Evolutionary conservation across 2,329 filamentous ascomycete genomes (phyloP), one percentile per base, ranked within the genome.

Genomic region (Nigrograna mackinnonii): DNA sequence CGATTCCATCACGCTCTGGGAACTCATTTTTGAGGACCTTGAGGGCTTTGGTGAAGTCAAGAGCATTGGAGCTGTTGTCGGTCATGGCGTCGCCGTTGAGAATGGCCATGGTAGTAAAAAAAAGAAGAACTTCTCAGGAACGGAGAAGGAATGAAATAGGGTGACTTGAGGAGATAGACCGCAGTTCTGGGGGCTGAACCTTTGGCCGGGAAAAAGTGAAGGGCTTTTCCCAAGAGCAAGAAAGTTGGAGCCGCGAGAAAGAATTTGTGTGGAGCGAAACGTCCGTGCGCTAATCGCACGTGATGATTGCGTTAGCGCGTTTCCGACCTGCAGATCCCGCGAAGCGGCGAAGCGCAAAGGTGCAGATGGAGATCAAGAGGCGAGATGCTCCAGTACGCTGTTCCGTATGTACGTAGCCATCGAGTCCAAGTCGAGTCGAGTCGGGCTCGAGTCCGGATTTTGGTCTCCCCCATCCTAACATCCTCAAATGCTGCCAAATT

Each of bases 11-110:
- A 59, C 77, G 79, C 68, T 80, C 79, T 55, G 85, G 69, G 72
- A 96, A 96, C 66, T 92, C 83, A 47, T 72, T 73, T 70, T 87
- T 81, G 69, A 97, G 81, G 55, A 91, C 75, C 65, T 95, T 86
- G 52, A 91, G 75, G 52, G 92, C 94, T 66, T 79, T 86, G 67
- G 79, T 76, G 77, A 79, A 79, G 78, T 95, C 88, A 59, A 90
- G 77, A 66, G 86, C 77, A 70, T 84, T 74, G 58, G 64, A 72
- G 38, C 48, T 22, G 26, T 65, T 77, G 69, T 76, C 71, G 51
- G 74, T 73, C 61, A 77, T 75, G 52, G 71, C 66, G 65, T 82
- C 74, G 62, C 84, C 85, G 73, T 88, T 89, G 66, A 82, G 75
- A 63, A 84, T 77, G 71, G 87, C 82, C 89, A 94, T 94, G 37